These are phyloP conservation scores for Nicotiana undulata DNA, from an alignment of 257 asterid genomes.

Conservation along the genomic window DNA sequence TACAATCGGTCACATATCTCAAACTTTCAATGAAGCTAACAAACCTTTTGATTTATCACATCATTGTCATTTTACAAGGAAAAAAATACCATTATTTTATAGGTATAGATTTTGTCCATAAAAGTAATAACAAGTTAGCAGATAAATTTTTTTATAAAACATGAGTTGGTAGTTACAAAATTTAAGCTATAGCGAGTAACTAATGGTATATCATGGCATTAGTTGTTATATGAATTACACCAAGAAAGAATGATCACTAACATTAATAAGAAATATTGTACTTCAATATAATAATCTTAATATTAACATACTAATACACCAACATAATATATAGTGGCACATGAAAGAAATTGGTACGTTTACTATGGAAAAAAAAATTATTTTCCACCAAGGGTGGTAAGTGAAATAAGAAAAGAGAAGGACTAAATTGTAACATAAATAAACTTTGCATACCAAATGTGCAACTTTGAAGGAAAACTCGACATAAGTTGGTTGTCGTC, in stretches of 20 bases:
- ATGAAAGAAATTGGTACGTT: no score
- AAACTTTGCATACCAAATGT: not conserved
- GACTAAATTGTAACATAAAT: not conserved
- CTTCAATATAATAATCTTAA: not conserved
- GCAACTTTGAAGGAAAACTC: not conserved
- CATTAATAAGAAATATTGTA: not conserved
- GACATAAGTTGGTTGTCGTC: not conserved
- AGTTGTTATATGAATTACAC: not conserved
- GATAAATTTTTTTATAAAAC: not conserved
- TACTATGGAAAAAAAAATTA: no score
- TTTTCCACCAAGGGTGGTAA: not conserved
- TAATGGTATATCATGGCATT: not conserved
- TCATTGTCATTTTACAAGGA: no score
- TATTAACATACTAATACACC: not conserved
- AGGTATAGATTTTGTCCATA: no score
- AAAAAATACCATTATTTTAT: no score
- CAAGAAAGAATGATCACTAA: not conserved
- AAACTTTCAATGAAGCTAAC: no score
- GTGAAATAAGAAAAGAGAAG: not conserved
- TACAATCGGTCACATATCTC: no score
- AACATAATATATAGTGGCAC: no score
- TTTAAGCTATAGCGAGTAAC: not conserved
- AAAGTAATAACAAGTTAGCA: not conserved
- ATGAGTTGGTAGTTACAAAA: not conserved
- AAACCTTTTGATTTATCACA: no score